Evolutionary conservation across 2,329 filamentous ascomycete genomes (phyloP).

Genomic region (Metarhizium robertsii): DNA sequence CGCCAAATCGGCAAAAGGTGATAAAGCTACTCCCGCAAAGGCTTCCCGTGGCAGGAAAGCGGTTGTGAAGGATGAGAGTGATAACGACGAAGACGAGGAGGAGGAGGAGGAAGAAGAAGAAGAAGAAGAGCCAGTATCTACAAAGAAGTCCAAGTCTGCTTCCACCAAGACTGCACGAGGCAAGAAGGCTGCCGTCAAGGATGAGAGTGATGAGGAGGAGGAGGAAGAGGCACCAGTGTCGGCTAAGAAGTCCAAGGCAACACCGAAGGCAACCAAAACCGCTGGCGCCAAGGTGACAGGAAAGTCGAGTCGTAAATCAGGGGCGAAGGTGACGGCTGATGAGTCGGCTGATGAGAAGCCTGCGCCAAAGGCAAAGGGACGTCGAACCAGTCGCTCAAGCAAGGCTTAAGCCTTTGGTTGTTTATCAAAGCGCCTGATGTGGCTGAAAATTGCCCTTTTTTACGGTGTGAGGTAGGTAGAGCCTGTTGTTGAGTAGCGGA

Average conservation of each 20-base stretch:
- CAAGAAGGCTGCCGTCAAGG: constrained; percentile 1
- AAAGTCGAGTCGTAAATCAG: constrained; percentile 3
- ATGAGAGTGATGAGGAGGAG: constrained; percentile 5
- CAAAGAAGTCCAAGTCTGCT: constrained; percentile 7
- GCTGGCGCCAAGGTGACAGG: not conserved
- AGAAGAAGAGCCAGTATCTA: not conserved
- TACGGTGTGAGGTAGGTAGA: not conserved
- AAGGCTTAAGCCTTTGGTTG: constrained; percentile 9
- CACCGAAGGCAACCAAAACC: constrained; percentile 5
- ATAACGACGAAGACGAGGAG: constrained; percentile 1
- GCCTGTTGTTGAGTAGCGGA: not conserved
- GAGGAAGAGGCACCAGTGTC: not conserved
- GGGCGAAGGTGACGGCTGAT: constrained; percentile 2
- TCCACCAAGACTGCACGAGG: not conserved
- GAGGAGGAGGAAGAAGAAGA: not conserved
- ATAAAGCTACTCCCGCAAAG: constrained; percentile 9
- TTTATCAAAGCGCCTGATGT: not conserved
- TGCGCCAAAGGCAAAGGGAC: constrained; percentile 19
- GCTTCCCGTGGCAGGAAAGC: constrained; percentile 1
- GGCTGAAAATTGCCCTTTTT: not conserved
- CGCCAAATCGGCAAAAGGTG: constrained; percentile 12
- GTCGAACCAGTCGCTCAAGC: constrained; percentile 13
- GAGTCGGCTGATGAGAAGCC: constrained; percentile 8
- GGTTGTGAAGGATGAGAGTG: constrained; percentile 8
- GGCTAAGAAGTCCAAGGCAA: constrained; percentile 6